Base-by-base conservation (phyloP, 345 rosid species). In the Cardamine chenopodiifolia region DNA sequence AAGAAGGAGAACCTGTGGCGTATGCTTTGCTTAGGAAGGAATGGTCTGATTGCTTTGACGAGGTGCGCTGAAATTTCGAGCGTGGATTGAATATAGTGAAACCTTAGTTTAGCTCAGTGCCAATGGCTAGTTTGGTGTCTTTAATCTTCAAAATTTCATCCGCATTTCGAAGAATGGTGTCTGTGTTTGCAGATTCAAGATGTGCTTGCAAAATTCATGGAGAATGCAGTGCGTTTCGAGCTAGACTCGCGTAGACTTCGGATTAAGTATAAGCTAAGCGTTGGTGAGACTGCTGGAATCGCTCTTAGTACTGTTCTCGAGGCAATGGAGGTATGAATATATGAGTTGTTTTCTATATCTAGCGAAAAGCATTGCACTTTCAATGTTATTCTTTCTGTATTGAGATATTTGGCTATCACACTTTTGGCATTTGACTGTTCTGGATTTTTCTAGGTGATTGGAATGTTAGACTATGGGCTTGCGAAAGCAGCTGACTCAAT, bases 131-230 rank as follows among this genome's bases (percentile, higher is more conserved):
- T 2, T n/a, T 23, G 3, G 22, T 53, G 47, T 37, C 31, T 13
- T 12, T 37, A 40, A 40, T 6, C 65, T 13, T 11, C 42, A 29
- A 17, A 28, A 8, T 47, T 70, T n/a, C 34, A 57, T 58, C 32
- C 35, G 17, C 44, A 66, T 34, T 83, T 87, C 78, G 85, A 82
- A 75, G 85, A 84, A 80, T 84, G 73, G 77, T 72, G 28, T 72
- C 12, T 86, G 81, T 85, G 85, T 86, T 86, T 92, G 90, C 77
- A 95, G 99, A 87, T 95, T 81, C 99, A 92, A 92, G 91, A 86
- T 66, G 57, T 90, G 83, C 90, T 95, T 42, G 85, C 81, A 32
- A 89, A 71, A 72, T 83, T 90, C 58, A 79, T 88, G 90, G 93
- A 80, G 52, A 84, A 66, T 65, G 99, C 96, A 31, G 91, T 95